Evolutionary conservation across 192 early-diverging fungal species (phyloP), one percentile per base, ranked within the genome.

Genomic region (Podila minutissima): DNA sequence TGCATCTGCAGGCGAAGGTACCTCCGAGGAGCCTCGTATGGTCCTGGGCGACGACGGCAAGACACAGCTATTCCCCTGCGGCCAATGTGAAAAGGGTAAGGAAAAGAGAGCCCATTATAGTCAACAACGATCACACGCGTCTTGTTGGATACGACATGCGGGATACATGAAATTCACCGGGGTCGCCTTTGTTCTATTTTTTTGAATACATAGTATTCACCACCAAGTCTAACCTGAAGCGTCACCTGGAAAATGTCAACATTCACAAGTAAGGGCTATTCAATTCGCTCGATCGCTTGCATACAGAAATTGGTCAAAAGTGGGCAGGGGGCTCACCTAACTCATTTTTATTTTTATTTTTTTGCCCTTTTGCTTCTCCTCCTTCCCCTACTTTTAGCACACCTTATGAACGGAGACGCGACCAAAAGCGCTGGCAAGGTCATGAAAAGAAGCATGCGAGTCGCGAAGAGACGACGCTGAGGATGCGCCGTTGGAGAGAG

Each of bases 401-500:
- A 33, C 86, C 86, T 17, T 87, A 87, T 58, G 82, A 85, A 13
- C 82, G 86, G 49, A 74, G 82, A 55, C 83, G 86, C 31, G 86
- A 87, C 55, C 86, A 87, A 57, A 87, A 87, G 63, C 63, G 86
- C 41, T 87, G 86, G 86, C 85, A 87, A 46, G 86, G 86, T 0
- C 86, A 87, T 70, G 84, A 84, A 33, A 87, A 87, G 66, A 87
- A 87, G 51, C 79, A 85, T 3, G 86, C 83, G n/a, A 84, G 84
- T 19, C 85, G 85, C 66, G 84, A 83, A 67, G 86, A 87, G 61
- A 87, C 86, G 0, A 87, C 86, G 2, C 72, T 75, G 74, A 81
- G 86, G 24, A 87, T 87, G 86, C 83, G 86, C 20, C 83, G 82
- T 53, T 87, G 86, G 86, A 60, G 86, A 66, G 81, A 81, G 53